Evolutionary conservation across 148 eudicot genomes (phyloP), one percentile per base, ranked within the genome.

Genomic region (Talinum fruticosum): DNA sequence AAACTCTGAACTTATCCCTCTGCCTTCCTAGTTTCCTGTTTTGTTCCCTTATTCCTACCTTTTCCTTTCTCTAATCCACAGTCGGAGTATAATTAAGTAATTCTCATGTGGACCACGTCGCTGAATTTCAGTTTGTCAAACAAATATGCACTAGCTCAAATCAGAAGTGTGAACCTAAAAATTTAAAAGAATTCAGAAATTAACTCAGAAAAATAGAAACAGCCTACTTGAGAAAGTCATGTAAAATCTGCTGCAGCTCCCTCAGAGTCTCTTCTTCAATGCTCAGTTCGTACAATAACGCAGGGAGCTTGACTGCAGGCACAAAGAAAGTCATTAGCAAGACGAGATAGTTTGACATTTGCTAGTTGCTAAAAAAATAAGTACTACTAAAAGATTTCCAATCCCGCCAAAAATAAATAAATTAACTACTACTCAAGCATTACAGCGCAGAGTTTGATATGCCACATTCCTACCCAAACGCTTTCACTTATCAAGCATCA

Each of bases 301-400:
- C 86, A 14, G 97, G 97, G 81, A 92, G 78, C 81, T 92, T 92
- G 74, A 92, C 97, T 92, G 89, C 80, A 79, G 66, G 74, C 10
- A 37, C 71, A 75, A 35, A 53, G 45, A 65, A 72, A 83, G 24
- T 16, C 10, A 36, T 57, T 69, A 62, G 10, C 38, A 61, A 24
- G 24, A 38, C 10, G 16, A 37, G 53, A 78, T 23, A 14, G 23
- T 26, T 30, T 51, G 74, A 69, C 26, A 78, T 54, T 16, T 38
- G 18, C 15, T n/a, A 62, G 66, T 8, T 15, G 14, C 33, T 59
- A 19, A n/a, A 24, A 72, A 33, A 10, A 34, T n/a, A n/a, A n/a
- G n/a, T n/a, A n/a, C n/a, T n/a, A n/a, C n/a, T n/a, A n/a, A n/a
- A n/a, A n/a, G n/a, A n/a, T n/a, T n/a, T n/a, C n/a, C n/a, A n/a